These are phyloP conservation scores for Exophiala spinifera DNA, from an alignment of 2,329 filamentous ascomycete species.

Conservation along the genomic window DNA sequence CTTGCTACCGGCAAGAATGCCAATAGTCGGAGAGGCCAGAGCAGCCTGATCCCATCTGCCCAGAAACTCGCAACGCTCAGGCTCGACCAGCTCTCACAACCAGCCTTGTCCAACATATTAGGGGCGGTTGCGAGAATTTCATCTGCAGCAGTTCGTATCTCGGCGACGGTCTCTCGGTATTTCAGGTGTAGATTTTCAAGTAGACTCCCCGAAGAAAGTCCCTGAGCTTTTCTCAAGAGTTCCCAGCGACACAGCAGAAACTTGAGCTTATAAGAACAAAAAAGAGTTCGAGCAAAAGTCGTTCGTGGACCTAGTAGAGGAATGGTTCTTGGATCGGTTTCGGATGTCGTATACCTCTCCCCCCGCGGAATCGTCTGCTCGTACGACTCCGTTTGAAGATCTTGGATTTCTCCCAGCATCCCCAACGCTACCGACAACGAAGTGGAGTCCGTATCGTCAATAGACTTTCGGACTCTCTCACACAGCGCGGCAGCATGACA, in stretches of 20 bases:
- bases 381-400: constrained; percentile 7
- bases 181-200: background rate
- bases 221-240: constrained; percentile 5
- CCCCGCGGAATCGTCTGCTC: background rate
- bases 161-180: background rate
- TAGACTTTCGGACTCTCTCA: constrained; percentile 8
- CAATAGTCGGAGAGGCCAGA: constrained; percentile 21
- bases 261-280: constrained; percentile 17
- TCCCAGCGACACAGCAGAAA: constrained; percentile 15
- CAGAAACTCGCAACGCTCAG: constrained; percentile 7
- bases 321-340: too few species aligned
- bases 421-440: background rate
- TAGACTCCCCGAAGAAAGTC: background rate
- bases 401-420: constrained; percentile 6
- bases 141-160: constrained; percentile 9
- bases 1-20: constrained; percentile 4
- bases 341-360: background rate
- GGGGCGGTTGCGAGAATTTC: constrained; percentile 12
- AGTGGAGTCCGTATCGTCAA: background rate
- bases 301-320: background rate
- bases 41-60: constrained; percentile 21
- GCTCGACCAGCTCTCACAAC: background rate
- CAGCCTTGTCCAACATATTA: background rate
- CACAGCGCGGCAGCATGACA: constrained; percentile 12
- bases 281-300: constrained; percentile 13